Percentiles rank a stretch among this genome's conserved stretches.
phyloP scores from a whole-genome alignment of 345 rosid species.

The Euphorbia peplus region DNA sequence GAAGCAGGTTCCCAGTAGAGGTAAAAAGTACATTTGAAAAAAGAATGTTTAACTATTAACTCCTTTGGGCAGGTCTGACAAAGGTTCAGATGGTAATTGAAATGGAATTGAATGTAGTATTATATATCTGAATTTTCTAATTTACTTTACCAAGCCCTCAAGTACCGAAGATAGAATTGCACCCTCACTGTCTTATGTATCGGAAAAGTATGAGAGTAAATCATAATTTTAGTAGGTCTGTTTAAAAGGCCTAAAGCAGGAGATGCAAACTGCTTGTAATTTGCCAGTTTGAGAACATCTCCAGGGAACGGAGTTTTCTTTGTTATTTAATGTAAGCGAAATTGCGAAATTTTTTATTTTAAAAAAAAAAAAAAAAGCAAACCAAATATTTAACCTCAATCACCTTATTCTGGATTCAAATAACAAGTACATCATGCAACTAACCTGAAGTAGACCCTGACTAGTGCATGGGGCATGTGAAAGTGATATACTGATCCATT shows the following conservation, averaged over 20 bases:
- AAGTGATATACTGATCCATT: slow-evolving; percentile 88
- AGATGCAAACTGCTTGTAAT: no score
- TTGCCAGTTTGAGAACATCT: no score
- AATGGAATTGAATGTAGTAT: not conserved
- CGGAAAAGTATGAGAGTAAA: not conserved
- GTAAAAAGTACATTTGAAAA: slow-evolving; percentile 6
- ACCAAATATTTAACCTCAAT: slow-evolving; percentile 58
- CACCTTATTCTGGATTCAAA: slow-evolving; percentile 3
- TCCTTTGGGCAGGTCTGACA: not conserved
- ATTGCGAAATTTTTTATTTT: no score
- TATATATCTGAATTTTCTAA: not conserved
- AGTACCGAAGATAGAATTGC: not conserved
- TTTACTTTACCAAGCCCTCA: not conserved
- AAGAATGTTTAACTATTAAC: not conserved
- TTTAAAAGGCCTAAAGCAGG: no score
- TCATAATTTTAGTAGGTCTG: not conserved
- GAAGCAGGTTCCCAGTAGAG: not conserved
- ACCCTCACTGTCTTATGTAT: not conserved
- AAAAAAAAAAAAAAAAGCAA: no score
- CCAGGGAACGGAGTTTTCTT: no score
- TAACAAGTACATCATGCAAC: slow-evolving; percentile 1
- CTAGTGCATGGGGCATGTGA: slow-evolving; percentile 98
- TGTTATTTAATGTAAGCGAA: no score
- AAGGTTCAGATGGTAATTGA: not conserved
- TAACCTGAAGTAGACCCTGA: slow-evolving; percentile 99